These are phyloP conservation scores for Ascomycota sp. DNA, from an alignment of 2,329 filamentous ascomycete genomes.

Conservation along the genomic window DNA sequence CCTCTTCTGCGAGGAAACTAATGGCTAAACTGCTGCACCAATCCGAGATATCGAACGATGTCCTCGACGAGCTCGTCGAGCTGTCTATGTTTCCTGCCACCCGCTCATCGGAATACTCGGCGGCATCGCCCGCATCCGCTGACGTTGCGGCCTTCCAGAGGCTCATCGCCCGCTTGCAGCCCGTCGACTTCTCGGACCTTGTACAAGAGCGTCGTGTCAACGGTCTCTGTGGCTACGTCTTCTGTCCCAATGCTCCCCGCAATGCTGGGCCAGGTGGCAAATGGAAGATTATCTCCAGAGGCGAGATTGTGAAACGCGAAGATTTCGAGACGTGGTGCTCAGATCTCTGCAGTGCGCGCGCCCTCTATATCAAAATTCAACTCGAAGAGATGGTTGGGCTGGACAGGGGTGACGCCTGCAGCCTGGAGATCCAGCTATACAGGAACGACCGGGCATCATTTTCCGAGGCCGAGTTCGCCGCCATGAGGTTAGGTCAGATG, in stretches of 20 bases:
- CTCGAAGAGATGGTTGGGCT: conserved; percentile 69
- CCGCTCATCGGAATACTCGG: conserved; percentile 11
- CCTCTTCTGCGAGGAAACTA: too few species aligned
- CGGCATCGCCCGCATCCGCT: conserved; percentile 28
- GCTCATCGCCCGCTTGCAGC: conserved; percentile 56
- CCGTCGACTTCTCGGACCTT: conserved; percentile 73
- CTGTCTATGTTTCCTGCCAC: conserved; percentile 40
- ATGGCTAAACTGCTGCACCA: too few species aligned
- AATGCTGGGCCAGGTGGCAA: conserved; percentile 35
- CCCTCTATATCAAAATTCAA: conserved; percentile 76
- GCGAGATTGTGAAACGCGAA: conserved; percentile 43
- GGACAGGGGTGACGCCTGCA: conserved; percentile 45
- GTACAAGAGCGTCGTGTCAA: conserved; percentile 78
- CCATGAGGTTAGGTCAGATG: conserved; percentile 18
- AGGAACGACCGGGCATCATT: conserved; percentile 36
- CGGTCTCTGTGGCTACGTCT: conserved; percentile 60
- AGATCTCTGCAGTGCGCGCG: conserved; percentile 54
- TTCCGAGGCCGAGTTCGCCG: conserved; percentile 8
- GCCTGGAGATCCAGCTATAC: conserved; percentile 38
- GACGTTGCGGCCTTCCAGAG: conserved; percentile 47
- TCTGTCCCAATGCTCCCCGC: conserved; percentile 50
- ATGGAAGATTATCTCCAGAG: conserved; percentile 42
- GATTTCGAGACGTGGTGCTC: conserved; percentile 80
- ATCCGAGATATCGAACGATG: conserved; percentile 54
- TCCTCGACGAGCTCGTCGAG: conserved; percentile 50